Evolutionary conservation across 2,329 filamentous ascomycete species (phyloP).

Genomic region (Trichophyton benhamiae): DNA sequence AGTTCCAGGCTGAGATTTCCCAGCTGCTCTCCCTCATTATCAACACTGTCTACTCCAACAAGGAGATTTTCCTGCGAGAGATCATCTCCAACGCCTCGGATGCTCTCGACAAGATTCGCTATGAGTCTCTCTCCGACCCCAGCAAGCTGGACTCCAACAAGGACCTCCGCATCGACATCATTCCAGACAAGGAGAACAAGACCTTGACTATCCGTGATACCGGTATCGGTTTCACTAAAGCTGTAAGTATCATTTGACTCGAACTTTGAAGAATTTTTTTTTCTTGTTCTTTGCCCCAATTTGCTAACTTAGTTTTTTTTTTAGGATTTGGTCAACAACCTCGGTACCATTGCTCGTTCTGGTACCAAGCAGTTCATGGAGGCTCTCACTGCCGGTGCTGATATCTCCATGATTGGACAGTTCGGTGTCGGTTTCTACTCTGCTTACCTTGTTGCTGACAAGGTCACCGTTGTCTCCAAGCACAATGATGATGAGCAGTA

Average conservation of each 20-base stretch:
- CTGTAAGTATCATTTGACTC: constrained; percentile 50
- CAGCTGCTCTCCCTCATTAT: constrained; percentile 99
- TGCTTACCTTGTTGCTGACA: constrained; percentile 96
- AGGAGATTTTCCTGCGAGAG: constrained; percentile 99
- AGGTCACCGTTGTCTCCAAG: constrained; percentile 91
- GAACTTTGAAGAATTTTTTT: background rate
- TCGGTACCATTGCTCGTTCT: constrained; percentile 97
- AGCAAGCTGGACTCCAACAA: constrained; percentile 95
- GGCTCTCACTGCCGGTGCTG: constrained; percentile 91
- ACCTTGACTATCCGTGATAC: constrained; percentile 94
- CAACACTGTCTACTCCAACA: constrained; percentile 99
- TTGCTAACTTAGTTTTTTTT: constrained; percentile 23
- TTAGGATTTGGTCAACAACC: constrained; percentile 97
- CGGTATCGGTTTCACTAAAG: constrained; percentile 99
- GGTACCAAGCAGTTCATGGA: constrained; percentile 99
- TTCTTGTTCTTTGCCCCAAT: constrained; percentile 13
- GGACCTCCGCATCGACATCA: constrained; percentile 98
- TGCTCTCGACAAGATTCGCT: constrained; percentile 99
- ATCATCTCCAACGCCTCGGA: constrained; percentile 97
- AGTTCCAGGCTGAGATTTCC: constrained; percentile 99
- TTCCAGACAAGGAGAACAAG: constrained; percentile 94
- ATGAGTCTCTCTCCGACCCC: constrained; percentile 93
- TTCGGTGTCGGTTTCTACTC: constrained; percentile 99
- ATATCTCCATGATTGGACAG: constrained; percentile 99
- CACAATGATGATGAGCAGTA: constrained; percentile 99